Conservation (phyloP, 1,139 yeast species). For the Chernovozyma sophiae-reginae region DNA sequence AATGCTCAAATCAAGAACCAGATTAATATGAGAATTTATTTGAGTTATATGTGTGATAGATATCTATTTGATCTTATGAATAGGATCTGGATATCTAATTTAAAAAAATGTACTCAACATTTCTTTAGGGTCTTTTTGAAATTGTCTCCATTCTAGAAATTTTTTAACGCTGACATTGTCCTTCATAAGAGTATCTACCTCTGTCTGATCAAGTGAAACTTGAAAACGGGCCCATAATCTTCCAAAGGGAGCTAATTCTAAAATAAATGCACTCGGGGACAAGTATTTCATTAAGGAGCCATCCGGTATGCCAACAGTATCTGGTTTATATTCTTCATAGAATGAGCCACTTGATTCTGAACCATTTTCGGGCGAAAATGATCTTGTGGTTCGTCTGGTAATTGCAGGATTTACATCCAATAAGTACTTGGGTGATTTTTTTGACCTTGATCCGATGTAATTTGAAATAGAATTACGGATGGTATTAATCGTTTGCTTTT, state of each 20-base stretch:
- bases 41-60: no score
- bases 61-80: not conserved
- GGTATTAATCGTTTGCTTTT: constrained; percentile 12
- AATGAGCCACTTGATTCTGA: not conserved
- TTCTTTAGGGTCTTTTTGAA: constrained; percentile 19
- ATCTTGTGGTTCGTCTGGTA: constrained; percentile 16
- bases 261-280: constrained; percentile 15
- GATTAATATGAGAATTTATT: constrained; percentile 34
- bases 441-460: constrained; percentile 25
- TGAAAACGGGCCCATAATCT: constrained; percentile 37
- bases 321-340: constrained; percentile 12
- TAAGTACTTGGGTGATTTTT: constrained; percentile 17
- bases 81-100: not conserved
- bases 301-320: constrained; percentile 24
- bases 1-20: constrained; percentile 38
- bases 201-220: constrained; percentile 21
- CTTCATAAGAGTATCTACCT: constrained; percentile 14
- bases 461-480: constrained; percentile 13
- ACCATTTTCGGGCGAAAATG: constrained; percentile 3
- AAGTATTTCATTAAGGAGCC: constrained; percentile 18
- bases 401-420: constrained; percentile 11
- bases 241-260: constrained; percentile 33
- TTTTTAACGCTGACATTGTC: constrained; percentile 23
- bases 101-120: constrained; percentile 4
- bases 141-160: constrained; percentile 35